These are phyloP conservation scores for Saprolegnia parasitica DNA, from an alignment of 352 stramenopile species.

Conservation along the genomic window DNA sequence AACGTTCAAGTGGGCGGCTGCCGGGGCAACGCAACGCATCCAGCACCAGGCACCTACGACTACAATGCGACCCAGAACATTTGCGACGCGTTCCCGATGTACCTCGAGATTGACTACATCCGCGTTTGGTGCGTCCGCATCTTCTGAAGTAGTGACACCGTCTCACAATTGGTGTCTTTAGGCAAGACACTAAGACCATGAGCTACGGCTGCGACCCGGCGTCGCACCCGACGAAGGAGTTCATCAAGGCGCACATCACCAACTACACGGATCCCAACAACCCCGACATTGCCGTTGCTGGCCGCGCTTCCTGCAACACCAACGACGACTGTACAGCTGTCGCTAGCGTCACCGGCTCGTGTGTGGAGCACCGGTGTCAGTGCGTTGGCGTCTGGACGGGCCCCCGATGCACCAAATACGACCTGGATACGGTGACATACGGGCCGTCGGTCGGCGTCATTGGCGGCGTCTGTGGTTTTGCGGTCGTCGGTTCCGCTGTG, in stretches of 20 bases:
- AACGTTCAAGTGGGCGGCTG: slow-evolving; percentile 44
- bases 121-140: slow-evolving; percentile 57
- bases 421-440: neutral
- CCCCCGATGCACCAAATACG: slow-evolving; percentile 20
- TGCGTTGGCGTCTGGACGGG: neutral
- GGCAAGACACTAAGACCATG: slow-evolving; percentile 1
- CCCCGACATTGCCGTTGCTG: slow-evolving; percentile 29
- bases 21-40: slow-evolving; percentile 44
- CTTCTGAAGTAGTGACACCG: too few species aligned
- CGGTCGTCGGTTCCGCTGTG: too few species aligned
- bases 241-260: slow-evolving; percentile 37
- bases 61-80: slow-evolving; percentile 42
- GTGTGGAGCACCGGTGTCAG: neutral
- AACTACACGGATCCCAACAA: slow-evolving; percentile 37
- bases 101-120: slow-evolving; percentile 86
- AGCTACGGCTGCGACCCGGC: neutral
- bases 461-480: too few species aligned
- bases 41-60: neutral
- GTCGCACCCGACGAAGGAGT: slow-evolving; percentile 37
- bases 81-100: slow-evolving; percentile 70
- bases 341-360: neutral
- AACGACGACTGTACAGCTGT: slow-evolving; percentile 33
- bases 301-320: slow-evolving; percentile 32
- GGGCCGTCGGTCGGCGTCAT: neutral
- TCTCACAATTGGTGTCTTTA: too few species aligned